These are phyloP conservation scores for Aspergillus flavus DNA, from an alignment of 2,329 filamentous ascomycete genomes.

Conservation along the genomic window DNA sequence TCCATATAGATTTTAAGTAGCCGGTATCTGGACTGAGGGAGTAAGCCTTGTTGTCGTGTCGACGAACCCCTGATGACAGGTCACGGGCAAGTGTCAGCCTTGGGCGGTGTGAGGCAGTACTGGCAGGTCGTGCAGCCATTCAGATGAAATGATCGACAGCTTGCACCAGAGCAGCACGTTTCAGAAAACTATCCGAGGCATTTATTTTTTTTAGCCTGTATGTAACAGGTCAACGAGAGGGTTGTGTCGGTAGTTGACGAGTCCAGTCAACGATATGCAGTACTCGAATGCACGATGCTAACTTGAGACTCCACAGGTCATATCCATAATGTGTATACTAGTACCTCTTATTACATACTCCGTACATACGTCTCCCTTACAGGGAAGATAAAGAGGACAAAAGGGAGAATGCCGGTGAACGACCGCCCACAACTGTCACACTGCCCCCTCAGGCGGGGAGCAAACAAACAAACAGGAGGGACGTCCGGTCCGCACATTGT, in stretches of 20 bases:
- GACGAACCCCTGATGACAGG: neutral
- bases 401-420: neutral
- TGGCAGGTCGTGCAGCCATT: neutral
- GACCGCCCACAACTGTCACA: neutral
- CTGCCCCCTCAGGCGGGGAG: neutral
- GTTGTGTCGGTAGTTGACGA: neutral
- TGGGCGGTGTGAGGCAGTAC: neutral
- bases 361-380: neutral
- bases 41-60: neutral
- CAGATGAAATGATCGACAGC: conserved; percentile 4
- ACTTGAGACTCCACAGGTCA: neutral
- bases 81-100: neutral
- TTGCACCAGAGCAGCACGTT: conserved; percentile 1
- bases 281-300: neutral
- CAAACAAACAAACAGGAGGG: conserved; percentile 5
- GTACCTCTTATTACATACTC: neutral
- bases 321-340: neutral
- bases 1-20: neutral
- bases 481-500: conserved; percentile 1
- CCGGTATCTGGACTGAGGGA: neutral
- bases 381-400: neutral
- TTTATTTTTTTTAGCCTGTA: neutral
- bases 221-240: neutral
- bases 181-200: neutral
- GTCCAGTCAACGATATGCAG: neutral